Evolutionary conservation across 2,329 filamentous ascomycete genomes (phyloP), one percentile per base, ranked within the genome.

Genomic region (Sarocladium oryzae): DNA sequence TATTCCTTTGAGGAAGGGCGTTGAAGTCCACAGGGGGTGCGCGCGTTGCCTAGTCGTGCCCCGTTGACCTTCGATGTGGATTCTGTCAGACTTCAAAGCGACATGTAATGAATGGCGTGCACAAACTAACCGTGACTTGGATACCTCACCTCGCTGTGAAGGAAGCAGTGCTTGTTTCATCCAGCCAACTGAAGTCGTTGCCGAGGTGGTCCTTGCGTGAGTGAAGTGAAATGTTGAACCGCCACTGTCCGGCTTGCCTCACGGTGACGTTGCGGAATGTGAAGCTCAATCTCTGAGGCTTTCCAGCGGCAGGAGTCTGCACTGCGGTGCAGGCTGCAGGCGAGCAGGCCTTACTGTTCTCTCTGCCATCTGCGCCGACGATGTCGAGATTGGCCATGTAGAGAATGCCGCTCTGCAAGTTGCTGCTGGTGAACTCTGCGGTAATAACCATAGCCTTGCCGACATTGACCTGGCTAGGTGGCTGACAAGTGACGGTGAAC

Each of bases 241-340:
- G 28, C 24, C 28, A 48, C 26, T 24, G 10, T 3, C 43, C 43
- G 11, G 10, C 24, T 33, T 48, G 16, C 4, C 16, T 13, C 4
- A 48, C 43, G 4, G 43, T 20, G 13, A 45, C 9, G 18, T 20
- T 16, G 26, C 16, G 16, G 21, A 48, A 48, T 6, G 26, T 21
- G 43, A 48, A 48, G 26, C 16, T 48, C 43, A 48, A 16, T 26
- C 16, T 48, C n/a, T 48, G n/a, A 18, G 43, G 43, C 28, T 48
- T 48, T 8, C 43, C 43, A 4, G n/a, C 10, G n/a, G 16, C 16
- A 20, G 43, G 43, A 33, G 26, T 32, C 26, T 32, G 43, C 28
- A 20, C 26, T 3, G 26, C 43, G 4, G 28, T 8, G 16, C 43
- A 48, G 16, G 26, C 20, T 13, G 24, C 5, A 4, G 16, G 43